A percentile compares a stretch with the other conserved stretches of the same genome.
phyloP scores from a whole-genome alignment of 202 grass and related monocot genomes.

The Panicum virgatum region DNA sequence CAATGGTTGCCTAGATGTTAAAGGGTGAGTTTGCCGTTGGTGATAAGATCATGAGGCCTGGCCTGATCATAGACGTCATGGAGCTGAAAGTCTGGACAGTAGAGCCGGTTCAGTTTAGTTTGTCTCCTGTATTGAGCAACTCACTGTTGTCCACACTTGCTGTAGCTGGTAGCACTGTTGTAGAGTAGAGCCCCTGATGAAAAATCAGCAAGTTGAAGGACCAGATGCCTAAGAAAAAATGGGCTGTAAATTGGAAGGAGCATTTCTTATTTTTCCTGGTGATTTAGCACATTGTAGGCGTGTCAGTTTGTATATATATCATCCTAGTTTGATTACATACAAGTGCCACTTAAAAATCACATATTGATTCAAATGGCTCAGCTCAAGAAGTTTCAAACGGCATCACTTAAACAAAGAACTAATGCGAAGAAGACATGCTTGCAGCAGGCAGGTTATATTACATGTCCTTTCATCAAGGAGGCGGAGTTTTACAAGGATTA shows the following conservation, averaged over 20 bases:
- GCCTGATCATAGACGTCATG: constrained; percentile 82
- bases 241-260: constrained; percentile 11
- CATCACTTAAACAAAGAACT: no score
- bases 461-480: no score
- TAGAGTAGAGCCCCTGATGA: constrained; percentile 20
- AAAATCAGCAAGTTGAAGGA: neutral
- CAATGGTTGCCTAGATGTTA: constrained; percentile 55
- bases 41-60: constrained; percentile 66
- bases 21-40: constrained; percentile 38
- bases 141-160: constrained; percentile 48
- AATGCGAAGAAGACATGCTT: no score
- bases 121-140: constrained; percentile 40
- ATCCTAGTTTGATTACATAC: constrained; percentile 1
- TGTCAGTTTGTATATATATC: constrained; percentile 14
- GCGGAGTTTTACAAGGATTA: no score
- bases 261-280: constrained; percentile 14
- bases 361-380: neutral
- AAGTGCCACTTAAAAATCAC: neutral
- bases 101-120: constrained; percentile 29
- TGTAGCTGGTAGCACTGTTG: constrained; percentile 48
- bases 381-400: neutral
- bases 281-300: constrained; percentile 2
- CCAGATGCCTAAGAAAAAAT: neutral
- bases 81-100: constrained; percentile 62
- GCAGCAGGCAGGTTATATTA: no score